Evolutionary conservation across 805 yeast genomes (phyloP), one percentile per base, ranked within the genome.

Genomic region (Candida schatavii): DNA sequence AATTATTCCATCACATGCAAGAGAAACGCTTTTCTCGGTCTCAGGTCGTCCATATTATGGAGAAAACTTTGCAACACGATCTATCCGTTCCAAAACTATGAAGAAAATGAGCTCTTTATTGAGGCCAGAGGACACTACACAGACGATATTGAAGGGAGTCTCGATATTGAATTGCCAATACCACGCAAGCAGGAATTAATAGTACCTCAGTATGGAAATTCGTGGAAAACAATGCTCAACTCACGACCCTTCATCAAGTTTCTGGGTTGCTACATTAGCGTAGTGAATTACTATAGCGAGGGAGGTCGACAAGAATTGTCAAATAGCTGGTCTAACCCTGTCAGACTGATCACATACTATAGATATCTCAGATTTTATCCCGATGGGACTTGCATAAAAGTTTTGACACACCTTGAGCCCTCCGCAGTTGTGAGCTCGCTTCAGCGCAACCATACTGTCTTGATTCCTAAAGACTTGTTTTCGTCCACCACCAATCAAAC

Each of bases 331-430:
- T 62, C 74, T 34, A 79, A 80, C 46, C 97, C 97, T 1, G 78
- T 86, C 17, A 80, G 87, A 50, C 80, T 88, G 57, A 85, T 91
- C 31, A 87, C 97, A 0, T 91, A 91, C 56, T 91, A 88, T 57
- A 68, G 99, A 47, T 93, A 89, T 59, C 62, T 83, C 27, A 70
- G 97, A 47, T 89, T 91, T 55, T 85, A 74, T 57, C 82, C 83
- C 0, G 85, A 85, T 54, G 97, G 98, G 0, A 66, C 75, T 1
- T 84, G 88, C 45, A 64, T 86, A 33, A 78, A 85, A 55, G 72
- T 86, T 22, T 72, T 88, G 21, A 78, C 95, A 0, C 75, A 84
- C 3, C 71, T 79, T 41, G 91, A 86, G 52, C 98, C 98, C 0
- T 57, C 61, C 2, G 59, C 65, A 33, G 81, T 89, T 1, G 82